Evolutionary conservation across 768 basidiomycete species (phyloP), one percentile per base, ranked within the genome.

Genomic region (Tylopilus vinaceipallidus): DNA sequence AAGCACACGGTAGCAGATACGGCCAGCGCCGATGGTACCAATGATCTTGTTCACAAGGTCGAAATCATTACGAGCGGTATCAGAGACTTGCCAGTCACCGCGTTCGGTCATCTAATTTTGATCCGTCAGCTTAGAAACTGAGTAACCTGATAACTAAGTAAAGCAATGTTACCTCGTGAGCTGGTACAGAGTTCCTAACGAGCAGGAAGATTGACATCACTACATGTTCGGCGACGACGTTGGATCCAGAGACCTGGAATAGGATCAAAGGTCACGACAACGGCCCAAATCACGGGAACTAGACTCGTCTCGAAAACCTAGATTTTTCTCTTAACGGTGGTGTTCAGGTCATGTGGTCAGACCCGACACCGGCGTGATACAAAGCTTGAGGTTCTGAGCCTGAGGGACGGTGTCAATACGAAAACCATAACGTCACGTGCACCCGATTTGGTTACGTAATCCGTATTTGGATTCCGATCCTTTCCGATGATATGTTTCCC

Each of bases 331-430:
- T 91, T 82, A 56, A 90, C 91, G 22, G 90, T 87, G 19, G 91
- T 87, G 67, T 94, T 86, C 52, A 95, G 79, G 65, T 95, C 92
- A 93, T 82, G 73, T 89, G 91, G 71, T 94, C 93, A 17, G 88
- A 91, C 10, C 91, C 90, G 40, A 93, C 91, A 67, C 90, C 91
- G 51, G 92, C 93, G 93, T 97, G 62, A 95, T 79, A 62, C 88
- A 90, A 48, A 95, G 66, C 71, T 91, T 95, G 53, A 97, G 80
- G 59, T 94, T 93, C 71, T 87, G 86, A 26, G 93, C 91, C 80
- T 91, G n/a, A n/a, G n/a, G n/a, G n/a, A n/a, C n/a, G n/a, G n/a
- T n/a, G n/a, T n/a, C n/a, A n/a, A n/a, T n/a, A n/a, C n/a, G n/a
- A n/a, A n/a, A n/a, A n/a, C n/a, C n/a, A n/a, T n/a, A n/a, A n/a